phyloP scores from a whole-genome alignment of 768 basidiomycete species.

The Psilocybe cubensis region DNA sequence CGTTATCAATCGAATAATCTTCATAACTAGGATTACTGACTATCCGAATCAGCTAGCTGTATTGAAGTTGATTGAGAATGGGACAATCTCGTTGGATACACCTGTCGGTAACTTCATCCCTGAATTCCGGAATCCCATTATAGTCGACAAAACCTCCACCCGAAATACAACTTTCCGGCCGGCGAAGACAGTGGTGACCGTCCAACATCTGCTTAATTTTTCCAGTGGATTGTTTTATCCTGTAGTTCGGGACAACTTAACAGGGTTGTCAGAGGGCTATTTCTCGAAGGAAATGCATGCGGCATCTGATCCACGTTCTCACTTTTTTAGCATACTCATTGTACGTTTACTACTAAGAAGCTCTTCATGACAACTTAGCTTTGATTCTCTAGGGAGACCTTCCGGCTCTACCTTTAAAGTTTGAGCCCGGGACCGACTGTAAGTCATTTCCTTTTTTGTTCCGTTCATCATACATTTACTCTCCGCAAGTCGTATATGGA shows the following conservation, averaged over 20 bases:
- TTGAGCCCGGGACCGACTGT: conserved; percentile 38
- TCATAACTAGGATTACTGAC: neutral
- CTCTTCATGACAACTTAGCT: neutral
- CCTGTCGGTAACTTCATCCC: conserved; percentile 29
- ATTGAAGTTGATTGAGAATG: conserved; percentile 35
- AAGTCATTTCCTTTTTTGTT: conserved; percentile 1
- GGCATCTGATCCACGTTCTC: conserved; percentile 17
- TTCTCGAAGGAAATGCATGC: conserved; percentile 26
- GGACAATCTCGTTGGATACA: conserved; percentile 29
- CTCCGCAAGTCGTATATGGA: conserved; percentile 32
- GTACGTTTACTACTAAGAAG: conserved; percentile 12
- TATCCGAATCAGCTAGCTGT: conserved; percentile 29
- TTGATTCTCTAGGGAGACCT: conserved; percentile 22
- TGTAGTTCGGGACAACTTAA: conserved; percentile 8
- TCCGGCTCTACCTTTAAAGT: conserved; percentile 31
- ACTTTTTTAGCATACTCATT: conserved; percentile 27
- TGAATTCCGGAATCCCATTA: conserved; percentile 30
- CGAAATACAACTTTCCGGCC: conserved; percentile 24
- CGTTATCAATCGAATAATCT: conserved; percentile 1
- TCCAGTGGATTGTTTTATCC: conserved; percentile 37
- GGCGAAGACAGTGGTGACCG: conserved; percentile 25
- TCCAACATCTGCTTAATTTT: conserved; percentile 35
- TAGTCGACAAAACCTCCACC: conserved; percentile 24
- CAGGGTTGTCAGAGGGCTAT: conserved; percentile 22
- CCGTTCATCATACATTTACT: neutral